Conservation (phyloP, 2,329 filamentous ascomycete genomes). For the Seiridium unicorne region DNA sequence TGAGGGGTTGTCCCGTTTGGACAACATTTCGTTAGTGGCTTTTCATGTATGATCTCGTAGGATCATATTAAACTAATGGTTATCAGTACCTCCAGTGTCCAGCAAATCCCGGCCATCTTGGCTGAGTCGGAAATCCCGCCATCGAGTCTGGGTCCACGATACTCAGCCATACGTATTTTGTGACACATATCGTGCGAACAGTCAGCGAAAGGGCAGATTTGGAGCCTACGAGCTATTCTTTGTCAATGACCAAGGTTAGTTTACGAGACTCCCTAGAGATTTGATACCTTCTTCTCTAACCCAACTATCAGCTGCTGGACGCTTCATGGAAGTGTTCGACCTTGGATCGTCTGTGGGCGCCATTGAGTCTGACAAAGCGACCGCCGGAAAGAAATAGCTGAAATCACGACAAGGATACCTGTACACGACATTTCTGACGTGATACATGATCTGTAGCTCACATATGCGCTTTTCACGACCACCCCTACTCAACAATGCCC, state of each 20-base stretch:
- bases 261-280: slow-evolving; percentile 1
- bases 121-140: slow-evolving; percentile 46
- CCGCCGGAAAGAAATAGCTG: too few species aligned
- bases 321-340: background rate
- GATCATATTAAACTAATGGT: background rate
- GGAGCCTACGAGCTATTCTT: slow-evolving; percentile 54
- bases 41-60: background rate
- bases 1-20: slow-evolving; percentile 59
- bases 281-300: background rate
- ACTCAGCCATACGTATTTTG: slow-evolving; percentile 60
- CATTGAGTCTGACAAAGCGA: too few species aligned
- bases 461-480: too few species aligned
- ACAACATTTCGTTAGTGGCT: slow-evolving; percentile 56
- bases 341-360: too few species aligned
- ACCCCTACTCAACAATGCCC: too few species aligned
- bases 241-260: slow-evolving; percentile 35
- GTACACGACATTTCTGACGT: too few species aligned
- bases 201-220: slow-evolving; percentile 46
- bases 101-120: slow-evolving; percentile 16
- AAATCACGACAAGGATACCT: too few species aligned
- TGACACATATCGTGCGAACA: slow-evolving; percentile 50
- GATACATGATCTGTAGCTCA: too few species aligned
- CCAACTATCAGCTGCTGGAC: background rate
- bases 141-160: slow-evolving; percentile 50
- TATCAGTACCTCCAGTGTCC: background rate